A percentile compares a stretch with the other conserved stretches of the same genome.
Evolutionary conservation across 2,329 filamentous ascomycete genomes (phyloP).

Genomic region (Elsinoe fawcettii): DNA sequence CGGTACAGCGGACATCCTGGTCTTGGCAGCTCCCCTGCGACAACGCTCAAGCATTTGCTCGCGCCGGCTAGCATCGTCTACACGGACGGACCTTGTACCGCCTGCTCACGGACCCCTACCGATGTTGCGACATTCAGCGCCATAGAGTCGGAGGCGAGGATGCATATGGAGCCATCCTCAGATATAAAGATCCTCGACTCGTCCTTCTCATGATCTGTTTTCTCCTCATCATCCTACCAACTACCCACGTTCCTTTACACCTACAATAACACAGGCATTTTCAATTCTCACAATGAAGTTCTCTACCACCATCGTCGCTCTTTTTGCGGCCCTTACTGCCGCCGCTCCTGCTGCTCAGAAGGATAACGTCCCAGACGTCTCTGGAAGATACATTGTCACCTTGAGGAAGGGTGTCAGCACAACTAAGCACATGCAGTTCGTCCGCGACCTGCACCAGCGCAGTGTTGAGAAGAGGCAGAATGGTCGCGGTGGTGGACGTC

Average conservation of each 20-base stretch:
- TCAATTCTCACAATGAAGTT: constrained; percentile 9
- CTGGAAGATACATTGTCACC: constrained; percentile 17
- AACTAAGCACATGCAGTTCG: constrained; percentile 15
- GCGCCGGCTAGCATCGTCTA: constrained; percentile 6
- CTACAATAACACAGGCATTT: not conserved
- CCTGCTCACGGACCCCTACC: not conserved
- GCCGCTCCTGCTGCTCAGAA: constrained; percentile 14
- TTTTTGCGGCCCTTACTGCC: constrained; percentile 15
- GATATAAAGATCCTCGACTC: constrained; percentile 4
- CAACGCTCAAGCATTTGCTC: constrained; percentile 7
- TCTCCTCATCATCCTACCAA: not conserved
- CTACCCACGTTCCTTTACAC: not conserved
- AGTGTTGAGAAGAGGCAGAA: constrained; percentile 14
- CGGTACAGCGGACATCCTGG: not conserved
- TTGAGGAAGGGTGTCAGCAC: constrained; percentile 16
- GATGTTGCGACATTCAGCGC: not conserved
- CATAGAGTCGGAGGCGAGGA: not conserved
- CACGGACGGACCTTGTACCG: not conserved
- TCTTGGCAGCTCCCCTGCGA: not conserved
- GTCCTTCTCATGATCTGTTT: not conserved
- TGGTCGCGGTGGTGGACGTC: constrained; percentile 12
- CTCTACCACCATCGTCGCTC: not conserved
- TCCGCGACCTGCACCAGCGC: constrained; percentile 16
- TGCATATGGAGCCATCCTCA: not conserved
- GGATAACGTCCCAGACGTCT: constrained; percentile 2